Evolutionary conservation across 139 green algal species (phyloP), one percentile per base, ranked within the genome.

Genomic region (Nannochloris sp.): DNA sequence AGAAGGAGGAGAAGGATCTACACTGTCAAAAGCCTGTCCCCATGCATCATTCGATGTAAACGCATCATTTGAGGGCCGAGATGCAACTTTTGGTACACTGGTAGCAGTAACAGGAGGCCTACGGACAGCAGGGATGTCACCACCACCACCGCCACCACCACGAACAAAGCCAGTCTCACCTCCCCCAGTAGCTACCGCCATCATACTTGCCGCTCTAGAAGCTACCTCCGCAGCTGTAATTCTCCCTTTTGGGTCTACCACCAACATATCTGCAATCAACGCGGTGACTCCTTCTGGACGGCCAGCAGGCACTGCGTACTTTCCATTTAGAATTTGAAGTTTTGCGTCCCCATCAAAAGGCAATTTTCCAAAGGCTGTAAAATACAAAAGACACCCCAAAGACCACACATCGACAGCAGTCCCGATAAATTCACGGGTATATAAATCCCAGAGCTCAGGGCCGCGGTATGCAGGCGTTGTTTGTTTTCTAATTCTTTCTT

Each of bases 391-490:
- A 46, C 88, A 84, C 2, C 90, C 90, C 62, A 96, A 64, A 19
- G 88, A 83, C 85, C 87, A 96, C 2, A 96, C 79, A 74, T 96
- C 89, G 8, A 86, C 87, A 4, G 81, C 80, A 25, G 72, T 82
- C 62, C 89, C 87, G n/a, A 95, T 86, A 6, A 51, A 72, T n/a
- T 91, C 70, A 0, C 86, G 66, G 2, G 35, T 54, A 62, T 85
- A 83, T n/a, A 96, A 73, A 70, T 96, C 89, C 74, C 80, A 96
- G 81, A 96, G 76, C 85, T 97, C 92, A 10, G 92, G 92, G 19
- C 91, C 85, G 7, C 92, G 70, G 76, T 97, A 97, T 4, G 92
- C 86, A 9, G 92, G 88, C 1, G 92, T 97, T 9, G 92, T 98
- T 64, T 90, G 78, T 45, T 75, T 81, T 5, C 84, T 64, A 47